phyloP scores from a whole-genome alignment of 306 rosid species.

The Malus domestica region ASM211411v1 NC_041792.1:29754407-29754906 shows the following conservation, averaged over 20 bases:
- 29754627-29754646: conserved; percentile 35
- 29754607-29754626: conserved; percentile 93
- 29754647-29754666: conserved; percentile 1
- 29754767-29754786: background rate
- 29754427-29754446: conserved; percentile 92
- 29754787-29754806: background rate
- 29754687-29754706: background rate
- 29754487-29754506: background rate
- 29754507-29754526: conserved; percentile 2
- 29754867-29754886: background rate
- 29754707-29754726: background rate
- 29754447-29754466: conserved; percentile 99
- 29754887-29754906: background rate
- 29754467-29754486: conserved; percentile 14
- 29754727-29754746: background rate
- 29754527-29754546: background rate
- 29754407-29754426: conserved; percentile 87
- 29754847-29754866: background rate
- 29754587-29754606: conserved; percentile 81
- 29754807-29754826: background rate
- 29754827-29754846: background rate
- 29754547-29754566: conserved; percentile 11
- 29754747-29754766: background rate
- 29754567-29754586: conserved; percentile 96
- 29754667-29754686: conserved; percentile 8